Percentiles rank a stretch among this genome's conserved stretches.
Evolutionary conservation across 2,329 filamentous ascomycete species (phyloP).

Genomic region (Phaeophleospora eucalypticola): DNA sequence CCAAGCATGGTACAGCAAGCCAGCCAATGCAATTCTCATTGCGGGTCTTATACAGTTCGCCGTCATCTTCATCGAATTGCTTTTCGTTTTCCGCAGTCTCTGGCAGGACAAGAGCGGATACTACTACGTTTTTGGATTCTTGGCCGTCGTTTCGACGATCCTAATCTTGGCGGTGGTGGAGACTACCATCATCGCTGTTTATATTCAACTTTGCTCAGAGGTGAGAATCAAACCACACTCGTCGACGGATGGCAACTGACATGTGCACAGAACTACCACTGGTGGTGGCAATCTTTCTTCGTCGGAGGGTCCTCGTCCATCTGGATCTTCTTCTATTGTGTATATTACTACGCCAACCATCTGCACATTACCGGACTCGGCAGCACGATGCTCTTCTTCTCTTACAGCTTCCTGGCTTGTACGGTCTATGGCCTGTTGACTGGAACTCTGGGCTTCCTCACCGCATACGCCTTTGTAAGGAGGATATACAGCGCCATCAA

Average conservation of each 20-base stretch:
- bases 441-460: slow-evolving; percentile 79
- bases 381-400: slow-evolving; percentile 77
- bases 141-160: slow-evolving; percentile 68
- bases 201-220: slow-evolving; percentile 76
- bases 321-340: slow-evolving; percentile 79
- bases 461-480: slow-evolving; percentile 77
- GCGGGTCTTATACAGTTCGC: slow-evolving; percentile 79
- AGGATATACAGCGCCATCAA: slow-evolving; percentile 63
- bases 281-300: slow-evolving; percentile 89
- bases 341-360: slow-evolving; percentile 79
- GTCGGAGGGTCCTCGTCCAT: slow-evolving; percentile 70
- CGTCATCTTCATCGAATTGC: slow-evolving; percentile 80
- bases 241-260: slow-evolving; percentile 12
- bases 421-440: slow-evolving; percentile 75
- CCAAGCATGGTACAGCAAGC: slow-evolving; percentile 71
- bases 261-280: slow-evolving; percentile 65
- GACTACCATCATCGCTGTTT: slow-evolving; percentile 77
- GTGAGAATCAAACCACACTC: slow-evolving; percentile 35
- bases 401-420: slow-evolving; percentile 78
- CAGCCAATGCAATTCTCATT: slow-evolving; percentile 61
- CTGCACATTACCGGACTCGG: slow-evolving; percentile 77
- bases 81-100: slow-evolving; percentile 81
- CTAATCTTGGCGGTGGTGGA: slow-evolving; percentile 74
- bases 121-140: slow-evolving; percentile 87
- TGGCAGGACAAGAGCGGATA: slow-evolving; percentile 91